Conservation (phyloP, 2,329 filamentous ascomycete genomes). For the Colletotrichum gigasporum region DNA sequence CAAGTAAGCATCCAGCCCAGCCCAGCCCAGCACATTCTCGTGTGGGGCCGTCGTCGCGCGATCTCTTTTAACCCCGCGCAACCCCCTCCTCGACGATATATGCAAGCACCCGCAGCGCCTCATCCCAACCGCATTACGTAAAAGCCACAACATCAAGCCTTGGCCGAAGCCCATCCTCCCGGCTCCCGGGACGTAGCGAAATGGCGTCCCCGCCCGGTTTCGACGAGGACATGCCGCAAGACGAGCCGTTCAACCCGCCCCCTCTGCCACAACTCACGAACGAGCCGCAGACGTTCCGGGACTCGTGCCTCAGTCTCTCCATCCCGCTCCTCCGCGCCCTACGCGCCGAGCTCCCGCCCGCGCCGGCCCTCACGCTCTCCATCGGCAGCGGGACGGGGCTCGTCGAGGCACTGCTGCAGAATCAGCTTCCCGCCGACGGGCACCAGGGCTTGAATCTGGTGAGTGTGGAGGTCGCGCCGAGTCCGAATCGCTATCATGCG, state of each 20-base stretch:
- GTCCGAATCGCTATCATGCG: neutral
- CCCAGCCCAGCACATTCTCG: no score
- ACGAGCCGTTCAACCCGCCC: neutral
- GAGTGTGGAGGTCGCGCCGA: conserved; percentile 26
- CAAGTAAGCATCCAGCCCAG: no score
- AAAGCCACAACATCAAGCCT: no score
- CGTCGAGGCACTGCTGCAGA: conserved; percentile 38
- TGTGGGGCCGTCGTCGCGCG: no score
- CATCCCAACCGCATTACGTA: no score
- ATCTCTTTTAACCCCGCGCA: no score
- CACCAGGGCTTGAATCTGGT: conserved; percentile 7
- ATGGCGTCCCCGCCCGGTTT: neutral
- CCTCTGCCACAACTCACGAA: conserved; percentile 12
- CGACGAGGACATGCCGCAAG: neutral
- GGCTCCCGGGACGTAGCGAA: no score
- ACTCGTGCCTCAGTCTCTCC: conserved; percentile 43
- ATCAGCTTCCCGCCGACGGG: conserved; percentile 16
- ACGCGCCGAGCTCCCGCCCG: conserved; percentile 15
- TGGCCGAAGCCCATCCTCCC: no score
- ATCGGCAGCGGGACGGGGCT: conserved; percentile 43
- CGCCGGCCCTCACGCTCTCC: conserved; percentile 33
- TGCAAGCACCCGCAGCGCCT: no score
- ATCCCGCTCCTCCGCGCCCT: conserved; percentile 35
- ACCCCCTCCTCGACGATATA: no score
- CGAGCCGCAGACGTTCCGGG: conserved; percentile 31